Evolutionary conservation across 108 stramenopile species (phyloP).

Genomic region (Discostella stelligeroides): DNA sequence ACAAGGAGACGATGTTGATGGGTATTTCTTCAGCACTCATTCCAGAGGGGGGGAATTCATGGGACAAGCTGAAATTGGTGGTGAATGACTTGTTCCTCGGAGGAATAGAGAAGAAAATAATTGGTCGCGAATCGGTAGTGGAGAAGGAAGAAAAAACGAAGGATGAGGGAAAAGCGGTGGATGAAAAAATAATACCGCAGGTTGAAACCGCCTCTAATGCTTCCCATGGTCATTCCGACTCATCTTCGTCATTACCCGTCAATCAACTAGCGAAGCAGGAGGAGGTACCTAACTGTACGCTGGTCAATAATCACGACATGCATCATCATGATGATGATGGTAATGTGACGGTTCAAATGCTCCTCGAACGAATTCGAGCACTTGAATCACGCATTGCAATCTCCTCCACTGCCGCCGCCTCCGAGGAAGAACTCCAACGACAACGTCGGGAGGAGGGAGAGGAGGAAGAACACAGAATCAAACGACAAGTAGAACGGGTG

Average conservation of each 20-base stretch:
- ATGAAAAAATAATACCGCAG: no score
- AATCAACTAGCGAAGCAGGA: neutral
- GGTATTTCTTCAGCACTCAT: conserved; percentile 33
- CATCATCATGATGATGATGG: neutral
- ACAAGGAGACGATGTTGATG: no score
- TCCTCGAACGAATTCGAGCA: conserved; percentile 29
- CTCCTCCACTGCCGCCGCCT: no score
- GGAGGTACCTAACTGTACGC: neutral
- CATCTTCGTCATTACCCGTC: neutral
- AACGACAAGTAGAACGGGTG: conserved; percentile 13
- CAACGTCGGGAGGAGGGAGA: no score
- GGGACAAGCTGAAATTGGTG: conserved; percentile 25
- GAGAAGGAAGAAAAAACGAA: neutral
- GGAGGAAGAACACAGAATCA: conserved; percentile 14
- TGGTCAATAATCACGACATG: neutral
- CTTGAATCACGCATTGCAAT: conserved; percentile 28
- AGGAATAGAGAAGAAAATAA: conserved; percentile 28
- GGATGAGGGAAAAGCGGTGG: no score
- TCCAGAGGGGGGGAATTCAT: conserved; percentile 24
- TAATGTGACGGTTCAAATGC: conserved; percentile 16
- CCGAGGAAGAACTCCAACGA: conserved; percentile 9
- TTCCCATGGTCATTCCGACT: neutral
- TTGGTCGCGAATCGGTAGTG: neutral
- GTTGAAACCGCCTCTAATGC: no score
- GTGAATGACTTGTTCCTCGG: conserved; percentile 45